Conservation (phyloP, 2,329 filamentous ascomycete genomes). For the Aspergillus tanneri region DNA sequence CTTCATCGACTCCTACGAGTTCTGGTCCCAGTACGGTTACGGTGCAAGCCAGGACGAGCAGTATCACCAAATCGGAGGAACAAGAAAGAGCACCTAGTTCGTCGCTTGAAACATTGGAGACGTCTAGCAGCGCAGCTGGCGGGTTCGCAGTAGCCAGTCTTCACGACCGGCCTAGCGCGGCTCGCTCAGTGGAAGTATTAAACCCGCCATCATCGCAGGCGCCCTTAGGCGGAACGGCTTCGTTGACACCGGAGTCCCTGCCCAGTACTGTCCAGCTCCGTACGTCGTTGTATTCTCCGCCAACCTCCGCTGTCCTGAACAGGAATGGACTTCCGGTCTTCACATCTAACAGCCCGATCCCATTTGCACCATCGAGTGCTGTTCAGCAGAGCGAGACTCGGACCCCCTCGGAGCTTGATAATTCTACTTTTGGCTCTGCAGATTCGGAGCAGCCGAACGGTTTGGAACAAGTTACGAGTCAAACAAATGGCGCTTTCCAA, state of each 20-base stretch:
- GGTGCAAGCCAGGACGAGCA: conserved; percentile 3
- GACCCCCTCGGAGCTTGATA: too few species aligned
- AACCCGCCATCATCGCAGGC: conserved; percentile 4
- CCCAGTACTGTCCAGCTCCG: conserved; percentile 17
- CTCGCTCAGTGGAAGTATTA: not conserved
- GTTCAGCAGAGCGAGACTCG: not conserved
- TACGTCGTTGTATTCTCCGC: conserved; percentile 30
- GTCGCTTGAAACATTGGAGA: not conserved
- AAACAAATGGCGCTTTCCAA: not conserved
- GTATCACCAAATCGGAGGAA: not conserved
- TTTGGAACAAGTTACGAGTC: too few species aligned
- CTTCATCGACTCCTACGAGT: conserved; percentile 11
- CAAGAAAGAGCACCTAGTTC: not conserved
- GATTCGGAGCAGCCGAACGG: too few species aligned
- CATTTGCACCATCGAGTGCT: conserved; percentile 34
- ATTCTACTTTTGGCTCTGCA: not conserved
- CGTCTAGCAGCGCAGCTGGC: not conserved
- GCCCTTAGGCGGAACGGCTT: conserved; percentile 5
- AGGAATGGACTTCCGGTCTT: conserved; percentile 51
- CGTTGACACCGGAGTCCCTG: conserved; percentile 18
- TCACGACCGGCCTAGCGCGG: conserved; percentile 6
- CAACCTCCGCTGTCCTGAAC: conserved; percentile 32
- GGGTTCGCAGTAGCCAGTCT: not conserved
- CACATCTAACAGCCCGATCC: conserved; percentile 46
- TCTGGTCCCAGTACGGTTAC: not conserved